Percentiles rank a stretch among this genome's conserved stretches.
phyloP scores from a whole-genome alignment of 331 rosid genomes.

The Rhamnella rubrinervis region DNA sequence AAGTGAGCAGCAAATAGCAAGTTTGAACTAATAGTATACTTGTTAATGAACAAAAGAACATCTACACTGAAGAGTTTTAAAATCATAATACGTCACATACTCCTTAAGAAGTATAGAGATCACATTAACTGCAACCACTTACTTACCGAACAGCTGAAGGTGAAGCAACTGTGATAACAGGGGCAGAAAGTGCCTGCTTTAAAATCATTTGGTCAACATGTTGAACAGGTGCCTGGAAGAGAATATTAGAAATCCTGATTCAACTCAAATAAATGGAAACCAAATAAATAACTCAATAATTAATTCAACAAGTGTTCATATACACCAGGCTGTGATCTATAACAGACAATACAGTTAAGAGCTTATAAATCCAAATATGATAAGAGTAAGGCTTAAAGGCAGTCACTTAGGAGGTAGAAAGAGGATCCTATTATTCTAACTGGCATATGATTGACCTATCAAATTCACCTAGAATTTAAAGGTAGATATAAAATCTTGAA shows the following conservation, averaged over 20 bases:
- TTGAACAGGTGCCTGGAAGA: conserved; percentile 75
- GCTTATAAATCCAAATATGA: no score
- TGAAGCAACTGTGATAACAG: conserved; percentile 92
- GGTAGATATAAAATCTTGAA: no score
- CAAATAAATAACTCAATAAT: neutral
- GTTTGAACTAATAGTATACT: neutral
- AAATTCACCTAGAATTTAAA: no score
- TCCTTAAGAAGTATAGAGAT: conserved; percentile 4
- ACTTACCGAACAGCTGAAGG: conserved; percentile 87
- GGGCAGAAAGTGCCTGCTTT: conserved; percentile 70
- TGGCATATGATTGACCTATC: no score
- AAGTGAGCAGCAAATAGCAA: neutral
- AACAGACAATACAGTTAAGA: no score
- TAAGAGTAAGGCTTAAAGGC: no score
- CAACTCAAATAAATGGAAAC: neutral
- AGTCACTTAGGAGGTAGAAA: no score
- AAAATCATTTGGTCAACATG: conserved; percentile 56
- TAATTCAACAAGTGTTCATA: neutral
- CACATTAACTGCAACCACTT: conserved; percentile 6
- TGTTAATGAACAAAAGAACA: neutral
- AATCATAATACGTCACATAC: neutral
- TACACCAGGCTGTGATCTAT: no score
- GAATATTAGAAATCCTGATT: conserved; percentile 21
- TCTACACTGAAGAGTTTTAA: neutral
- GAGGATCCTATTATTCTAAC: no score